A percentile compares a stretch with the other conserved stretches of the same genome.
These are phyloP conservation scores for Coprinopsis cinerea DNA, from an alignment of 768 basidiomycete genomes.

Conservation along the genomic window DNA sequence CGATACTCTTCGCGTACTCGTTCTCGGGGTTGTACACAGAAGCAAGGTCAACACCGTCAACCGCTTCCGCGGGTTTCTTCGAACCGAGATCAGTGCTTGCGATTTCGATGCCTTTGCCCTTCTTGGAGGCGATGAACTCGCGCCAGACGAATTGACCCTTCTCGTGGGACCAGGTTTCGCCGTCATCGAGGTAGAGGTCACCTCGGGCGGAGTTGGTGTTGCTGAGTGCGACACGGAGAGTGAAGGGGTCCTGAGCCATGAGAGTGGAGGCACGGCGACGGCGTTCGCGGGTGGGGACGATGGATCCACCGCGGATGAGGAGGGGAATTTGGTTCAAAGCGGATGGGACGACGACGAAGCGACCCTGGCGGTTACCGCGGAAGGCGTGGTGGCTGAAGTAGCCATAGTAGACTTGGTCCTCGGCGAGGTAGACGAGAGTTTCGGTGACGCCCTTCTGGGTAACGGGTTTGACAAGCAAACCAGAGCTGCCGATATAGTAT, in stretches of 20 bases:
- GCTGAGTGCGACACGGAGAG: conserved; percentile 76
- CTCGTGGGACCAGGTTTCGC: conserved; percentile 71
- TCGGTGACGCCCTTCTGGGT: conserved; percentile 66
- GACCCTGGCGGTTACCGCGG: conserved; percentile 60
- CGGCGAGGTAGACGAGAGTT: conserved; percentile 76
- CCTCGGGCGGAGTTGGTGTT: conserved; percentile 58
- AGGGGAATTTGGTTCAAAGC: conserved; percentile 78
- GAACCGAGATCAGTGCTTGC: conserved; percentile 52
- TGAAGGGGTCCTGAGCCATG: conserved; percentile 92
- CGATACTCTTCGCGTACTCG: conserved; percentile 58
- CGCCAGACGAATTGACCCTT: conserved; percentile 84
- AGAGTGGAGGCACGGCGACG: conserved; percentile 79
- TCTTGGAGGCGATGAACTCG: conserved; percentile 54
- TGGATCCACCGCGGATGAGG: conserved; percentile 85
- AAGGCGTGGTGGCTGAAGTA: conserved; percentile 74
- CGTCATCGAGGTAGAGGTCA: conserved; percentile 94
- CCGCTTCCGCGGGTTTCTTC: conserved; percentile 37
- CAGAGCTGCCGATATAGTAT: conserved; percentile 84
- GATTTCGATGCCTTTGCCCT: conserved; percentile 37
- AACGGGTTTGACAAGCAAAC: conserved; percentile 88
- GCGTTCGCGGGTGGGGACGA: conserved; percentile 82
- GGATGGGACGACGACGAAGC: conserved; percentile 68
- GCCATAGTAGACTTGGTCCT: conserved; percentile 92
- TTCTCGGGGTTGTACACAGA: conserved; percentile 53
- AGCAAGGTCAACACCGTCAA: conserved; percentile 44